These are phyloP conservation scores for Wallacemonas sp. DNA, from an alignment of 208 protist species.

Conservation along the genomic window DNA sequence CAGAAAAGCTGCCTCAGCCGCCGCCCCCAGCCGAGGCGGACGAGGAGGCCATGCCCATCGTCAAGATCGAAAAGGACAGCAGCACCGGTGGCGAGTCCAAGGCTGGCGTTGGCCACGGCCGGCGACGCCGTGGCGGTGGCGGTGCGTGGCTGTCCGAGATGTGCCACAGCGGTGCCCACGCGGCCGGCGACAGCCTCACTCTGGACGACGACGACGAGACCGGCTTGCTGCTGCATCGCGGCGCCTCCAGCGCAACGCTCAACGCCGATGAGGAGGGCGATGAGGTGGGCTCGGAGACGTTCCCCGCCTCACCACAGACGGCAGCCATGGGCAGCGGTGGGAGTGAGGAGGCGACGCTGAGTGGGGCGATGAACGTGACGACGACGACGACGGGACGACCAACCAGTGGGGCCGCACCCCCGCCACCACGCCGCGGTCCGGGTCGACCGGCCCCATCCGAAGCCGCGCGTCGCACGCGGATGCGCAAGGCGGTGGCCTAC, in stretches of 20 bases:
- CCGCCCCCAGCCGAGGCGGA: too few species aligned
- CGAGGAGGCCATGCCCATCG: not conserved
- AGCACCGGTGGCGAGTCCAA: too few species aligned
- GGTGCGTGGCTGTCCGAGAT: constrained; percentile 5
- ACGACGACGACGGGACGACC: too few species aligned
- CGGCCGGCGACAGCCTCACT: not conserved
- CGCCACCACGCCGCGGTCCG: constrained; percentile 5
- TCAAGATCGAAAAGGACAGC: too few species aligned
- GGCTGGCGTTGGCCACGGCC: too few species aligned
- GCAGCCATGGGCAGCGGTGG: too few species aligned
- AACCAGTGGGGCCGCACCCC: too few species aligned
- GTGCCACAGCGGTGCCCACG: too few species aligned
- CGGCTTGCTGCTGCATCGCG: not conserved
- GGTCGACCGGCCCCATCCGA: constrained; percentile 8
- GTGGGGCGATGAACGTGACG: too few species aligned
- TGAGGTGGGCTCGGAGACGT: constrained; percentile 1
- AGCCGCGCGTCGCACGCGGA: not conserved
- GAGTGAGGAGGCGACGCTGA: too few species aligned
- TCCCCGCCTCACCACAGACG: not conserved
- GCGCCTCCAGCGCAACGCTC: not conserved
- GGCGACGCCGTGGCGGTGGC: not conserved
- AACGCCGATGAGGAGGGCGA: constrained; percentile 11
- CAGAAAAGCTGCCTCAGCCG: too few species aligned
- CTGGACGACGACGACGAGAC: not conserved
- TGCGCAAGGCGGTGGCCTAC: constrained; percentile 3